Evolutionary conservation across 306 rosid genomes (phyloP), one percentile per base, ranked within the genome.

Genomic region (Ziziphus jujuba): DNA sequence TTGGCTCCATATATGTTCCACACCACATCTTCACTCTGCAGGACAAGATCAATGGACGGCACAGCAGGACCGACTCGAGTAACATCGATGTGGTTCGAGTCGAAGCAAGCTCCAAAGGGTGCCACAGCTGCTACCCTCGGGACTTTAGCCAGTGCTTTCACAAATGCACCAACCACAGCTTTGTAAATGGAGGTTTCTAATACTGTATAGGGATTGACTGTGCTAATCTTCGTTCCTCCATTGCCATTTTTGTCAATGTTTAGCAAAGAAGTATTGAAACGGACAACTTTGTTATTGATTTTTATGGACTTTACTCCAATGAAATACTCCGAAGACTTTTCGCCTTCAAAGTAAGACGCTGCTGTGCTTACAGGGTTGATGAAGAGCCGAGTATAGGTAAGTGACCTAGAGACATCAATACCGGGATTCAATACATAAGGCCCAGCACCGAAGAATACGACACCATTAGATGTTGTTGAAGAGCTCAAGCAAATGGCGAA

Each of bases 151-250:
- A 80, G 13, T 1, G 40, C 36, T 51, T 78, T 67, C 22, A 79
- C 74, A 66, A 87, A 87, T 0, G 86, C 82, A 21, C 55, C 35
- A 3, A 70, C 23, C 0, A 85, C 61, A 2, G 85, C 81, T 1
- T 85, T 83, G 65, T 83, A 87, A n/a, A 87, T 79, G 20, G 89
- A 69, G 0, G 74, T 76, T 35, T 83, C 85, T 82, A 90, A 16
- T 0, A 78, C 44, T 0, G 82, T 81, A 75, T 83, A 87, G 0
- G 87, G 95, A 53, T 79, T 81, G 11, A 81, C 81, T 0, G 87
- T 87, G 55, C 88, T 90, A 5, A 90, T 83, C 68, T 74, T 87
- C 0, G 85, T 85, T 33, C 96, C 95, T 0, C 91, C 91, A 45
- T 54, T 1, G 0, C 95, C 91, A 25, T 77, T 52, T 5, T 16